phyloP scores from a whole-genome alignment of 148 eudicot genomes.

The Simmondsia chinensis region DNA sequence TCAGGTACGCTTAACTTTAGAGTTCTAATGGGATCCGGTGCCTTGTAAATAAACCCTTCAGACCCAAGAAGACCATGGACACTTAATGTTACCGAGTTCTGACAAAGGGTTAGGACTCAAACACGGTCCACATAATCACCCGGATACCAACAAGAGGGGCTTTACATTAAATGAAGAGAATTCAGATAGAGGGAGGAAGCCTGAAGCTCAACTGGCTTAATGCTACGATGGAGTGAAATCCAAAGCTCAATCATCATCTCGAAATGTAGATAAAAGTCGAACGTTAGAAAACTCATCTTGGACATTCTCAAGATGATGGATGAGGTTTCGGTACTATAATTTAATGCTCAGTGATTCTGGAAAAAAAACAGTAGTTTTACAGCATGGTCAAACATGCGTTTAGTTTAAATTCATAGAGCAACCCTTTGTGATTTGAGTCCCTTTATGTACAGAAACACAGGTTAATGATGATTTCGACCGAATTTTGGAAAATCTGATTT shows the following conservation, averaged over 20 bases:
- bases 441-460: conserved; percentile 28
- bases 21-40: too few relatives aligned
- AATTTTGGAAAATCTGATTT: conserved; percentile 7
- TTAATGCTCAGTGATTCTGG: too few relatives aligned
- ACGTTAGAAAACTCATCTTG: conserved; percentile 27
- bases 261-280: conserved; percentile 34
- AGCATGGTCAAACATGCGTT: neutral
- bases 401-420: neutral
- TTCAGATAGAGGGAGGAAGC: conserved; percentile 21
- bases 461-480: conserved; percentile 9
- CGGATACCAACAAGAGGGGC: conserved; percentile 8
- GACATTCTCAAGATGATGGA: conserved; percentile 46
- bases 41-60: too few relatives aligned
- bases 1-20: too few relatives aligned
- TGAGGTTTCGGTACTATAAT: too few relatives aligned
- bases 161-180: conserved; percentile 14
- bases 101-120: conserved; percentile 1
- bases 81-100: too few relatives aligned
- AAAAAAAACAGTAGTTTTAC: conserved; percentile 1
- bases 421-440: conserved; percentile 1
- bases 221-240: conserved; percentile 43
- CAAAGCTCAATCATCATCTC: conserved; percentile 35
- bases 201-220: conserved; percentile 22
- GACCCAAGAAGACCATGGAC: too few relatives aligned
- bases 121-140: conserved; percentile 5